Base-by-base conservation (phyloP, 192 early-diverging fungal species). In the Umbelopsis ramanniana region DNA sequence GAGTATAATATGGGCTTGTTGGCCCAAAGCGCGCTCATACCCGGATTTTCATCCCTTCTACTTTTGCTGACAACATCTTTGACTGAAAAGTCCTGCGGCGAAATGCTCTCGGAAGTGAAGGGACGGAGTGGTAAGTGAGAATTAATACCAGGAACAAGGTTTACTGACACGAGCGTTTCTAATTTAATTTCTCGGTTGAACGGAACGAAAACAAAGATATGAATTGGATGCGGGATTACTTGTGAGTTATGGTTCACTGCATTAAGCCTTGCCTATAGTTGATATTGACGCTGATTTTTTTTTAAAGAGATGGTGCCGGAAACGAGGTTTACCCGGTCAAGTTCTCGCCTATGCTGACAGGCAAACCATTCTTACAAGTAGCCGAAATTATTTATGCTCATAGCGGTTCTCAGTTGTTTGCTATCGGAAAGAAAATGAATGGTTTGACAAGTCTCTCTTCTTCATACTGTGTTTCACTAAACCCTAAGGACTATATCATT, bases 1-100 rank as follows among this genome's bases (percentile, higher is more conserved):
- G 91, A 93, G 78, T 83, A 91, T 70, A 86, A 87, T 4, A 76
- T 92, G 48, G 91, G 89, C 6, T 76, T 93, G 63, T 73, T 91
- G 57, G 91, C 91, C 19, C 89, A 91, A 79, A 88, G 86, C 72
- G 85, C 86, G 21, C 74, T 91, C 53, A 84, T 89, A 21, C 91
- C 92, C 0, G 92, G 92, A 15, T 91, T 93, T 74, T 83, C 90
- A 2, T 89, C 91, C 23, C 69, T 93, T 29, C 38, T 93, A 46
- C 83, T 89, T 73, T 75, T 91, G 19, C 76, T 93, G 57, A 90
- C 89, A 1, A 87, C 89, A 38, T 86, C 87, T 21, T 87, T 93
- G 37, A 87, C 92, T 9, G 83, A 86, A 29, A 75, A 70, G 2
- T 77, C 77, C 71, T 77, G 81, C 35, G 73, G 74, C 14, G 72